These are phyloP conservation scores for Litsea cubeba DNA, from an alignment of 164 flowering plant species.

Conservation along the genomic window DNA sequence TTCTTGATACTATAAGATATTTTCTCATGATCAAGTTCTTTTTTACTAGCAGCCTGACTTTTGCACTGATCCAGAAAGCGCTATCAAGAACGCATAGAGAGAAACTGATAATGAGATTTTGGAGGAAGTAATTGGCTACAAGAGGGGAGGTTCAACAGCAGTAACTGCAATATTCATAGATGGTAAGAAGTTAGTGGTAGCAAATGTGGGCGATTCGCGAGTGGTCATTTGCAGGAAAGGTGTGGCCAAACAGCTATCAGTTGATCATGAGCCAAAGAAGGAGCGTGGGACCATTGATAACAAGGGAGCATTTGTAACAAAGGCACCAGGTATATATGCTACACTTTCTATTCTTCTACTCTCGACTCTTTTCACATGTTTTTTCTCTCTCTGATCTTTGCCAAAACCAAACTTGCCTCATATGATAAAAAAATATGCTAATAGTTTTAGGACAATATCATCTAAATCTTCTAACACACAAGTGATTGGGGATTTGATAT, in stretches of 20 bases:
- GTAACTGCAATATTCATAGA: constrained; percentile 88
- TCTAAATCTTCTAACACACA: too few species aligned
- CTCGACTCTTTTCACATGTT: too few species aligned
- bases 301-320: constrained; percentile 86
- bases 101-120: constrained; percentile 59
- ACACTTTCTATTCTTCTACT: too few species aligned
- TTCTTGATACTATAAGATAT: too few species aligned
- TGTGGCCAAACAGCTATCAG: constrained; percentile 68
- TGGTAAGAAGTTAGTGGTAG: constrained; percentile 68
- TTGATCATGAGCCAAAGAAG: constrained; percentile 81
- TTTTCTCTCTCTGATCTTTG: too few species aligned
- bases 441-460: too few species aligned
- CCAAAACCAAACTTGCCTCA: too few species aligned
- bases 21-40: background rate
- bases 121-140: constrained; percentile 62
- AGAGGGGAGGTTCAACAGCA: constrained; percentile 94
- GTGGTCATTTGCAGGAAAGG: constrained; percentile 75
- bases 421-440: too few species aligned
- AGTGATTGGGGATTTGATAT: too few species aligned
- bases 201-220: constrained; percentile 89
- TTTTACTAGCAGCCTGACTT: constrained; percentile 55
- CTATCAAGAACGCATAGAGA: constrained; percentile 61
- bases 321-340: constrained; percentile 61
- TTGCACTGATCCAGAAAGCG: constrained; percentile 69
- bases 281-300: constrained; percentile 59